Evolutionary conservation across 352 stramenopile genomes (phyloP).

Genomic region (Phytophthora ramorum): DNA sequence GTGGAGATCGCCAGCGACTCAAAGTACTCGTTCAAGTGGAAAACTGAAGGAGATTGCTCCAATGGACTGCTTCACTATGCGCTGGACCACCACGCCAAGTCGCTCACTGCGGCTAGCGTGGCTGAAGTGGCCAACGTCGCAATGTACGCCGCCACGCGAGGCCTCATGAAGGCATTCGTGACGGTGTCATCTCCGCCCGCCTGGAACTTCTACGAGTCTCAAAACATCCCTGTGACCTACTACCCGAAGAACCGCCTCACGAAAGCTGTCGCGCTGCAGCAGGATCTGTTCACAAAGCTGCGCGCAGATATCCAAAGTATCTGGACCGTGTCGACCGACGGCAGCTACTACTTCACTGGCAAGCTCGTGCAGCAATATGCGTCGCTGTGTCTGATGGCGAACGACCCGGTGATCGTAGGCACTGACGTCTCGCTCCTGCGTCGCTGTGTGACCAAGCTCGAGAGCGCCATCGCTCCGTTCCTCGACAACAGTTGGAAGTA

Average conservation of each 20-base stretch:
- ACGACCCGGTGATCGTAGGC: constrained; percentile 70
- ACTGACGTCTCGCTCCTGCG: constrained; percentile 58
- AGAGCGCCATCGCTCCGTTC: constrained; percentile 58
- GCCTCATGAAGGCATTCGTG: constrained; percentile 59
- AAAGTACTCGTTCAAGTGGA: constrained; percentile 68
- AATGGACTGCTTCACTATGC: constrained; percentile 71
- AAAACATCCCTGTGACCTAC: constrained; percentile 57
- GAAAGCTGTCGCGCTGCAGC: constrained; percentile 36
- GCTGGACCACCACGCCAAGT: constrained; percentile 63
- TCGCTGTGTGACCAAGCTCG: constrained; percentile 71
- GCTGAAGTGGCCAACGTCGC: constrained; percentile 39
- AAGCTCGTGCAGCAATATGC: constrained; percentile 82
- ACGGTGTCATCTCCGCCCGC: constrained; percentile 45
- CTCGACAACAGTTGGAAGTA: constrained; percentile 72
- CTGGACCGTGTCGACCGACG: constrained; percentile 57
- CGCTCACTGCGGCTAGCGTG: constrained; percentile 51
- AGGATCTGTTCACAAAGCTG: constrained; percentile 56
- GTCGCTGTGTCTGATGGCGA: constrained; percentile 77
- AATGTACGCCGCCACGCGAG: constrained; percentile 59
- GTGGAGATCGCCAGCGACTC: constrained; percentile 52
- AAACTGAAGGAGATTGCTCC: constrained; percentile 58
- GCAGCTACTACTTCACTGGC: constrained; percentile 82
- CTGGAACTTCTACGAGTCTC: constrained; percentile 60
- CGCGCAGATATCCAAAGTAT: constrained; percentile 56
- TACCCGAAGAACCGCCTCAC: constrained; percentile 61